Percentiles rank a stretch among this genome's conserved stretches.
These are phyloP conservation scores for Penicillium occitanis DNA, from an alignment of 2,329 filamentous ascomycete species.

Conservation along the genomic window DNA sequence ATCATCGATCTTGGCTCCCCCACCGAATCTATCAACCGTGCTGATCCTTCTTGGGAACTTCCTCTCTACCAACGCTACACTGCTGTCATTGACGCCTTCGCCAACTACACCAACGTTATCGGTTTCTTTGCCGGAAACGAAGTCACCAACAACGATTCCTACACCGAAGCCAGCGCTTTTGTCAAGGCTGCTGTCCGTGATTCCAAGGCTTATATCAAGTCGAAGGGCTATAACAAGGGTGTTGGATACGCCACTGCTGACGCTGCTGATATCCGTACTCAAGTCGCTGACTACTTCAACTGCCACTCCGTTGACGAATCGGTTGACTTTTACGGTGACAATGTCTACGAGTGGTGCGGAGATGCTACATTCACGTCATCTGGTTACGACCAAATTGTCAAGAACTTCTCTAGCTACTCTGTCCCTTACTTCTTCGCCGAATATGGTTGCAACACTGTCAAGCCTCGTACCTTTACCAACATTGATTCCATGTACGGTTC, in stretches of 20 bases:
- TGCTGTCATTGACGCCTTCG: slow-evolving; percentile 75
- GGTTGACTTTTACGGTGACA: slow-evolving; percentile 99
- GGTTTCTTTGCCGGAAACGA: slow-evolving; percentile 99
- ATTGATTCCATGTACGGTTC: slow-evolving; percentile 75
- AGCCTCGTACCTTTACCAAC: slow-evolving; percentile 78
- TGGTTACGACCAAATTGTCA: slow-evolving; percentile 76
- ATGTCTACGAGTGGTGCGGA: slow-evolving; percentile 99
- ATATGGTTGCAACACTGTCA: slow-evolving; percentile 85
- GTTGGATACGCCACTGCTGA: slow-evolving; percentile 97
- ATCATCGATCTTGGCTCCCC: slow-evolving; percentile 88
- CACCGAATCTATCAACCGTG: slow-evolving; percentile 77
- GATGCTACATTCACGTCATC: slow-evolving; percentile 74
- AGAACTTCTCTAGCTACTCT: slow-evolving; percentile 85
- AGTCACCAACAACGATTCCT: slow-evolving; percentile 84
- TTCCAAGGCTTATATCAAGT: slow-evolving; percentile 89
- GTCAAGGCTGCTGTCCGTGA: slow-evolving; percentile 98
- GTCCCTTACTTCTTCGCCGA: slow-evolving; percentile 98
- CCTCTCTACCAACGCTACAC: slow-evolving; percentile 79
- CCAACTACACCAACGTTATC: slow-evolving; percentile 83
- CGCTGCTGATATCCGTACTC: slow-evolving; percentile 74
- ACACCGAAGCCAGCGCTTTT: slow-evolving; percentile 86
- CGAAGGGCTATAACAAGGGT: slow-evolving; percentile 75
- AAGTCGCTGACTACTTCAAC: slow-evolving; percentile 92
- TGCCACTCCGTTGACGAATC: slow-evolving; percentile 66
- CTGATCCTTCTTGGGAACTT: slow-evolving; percentile 74